Base-by-base conservation (phyloP, 495 filamentous ascomycete species). In the Xylaria nigripes region DNA sequence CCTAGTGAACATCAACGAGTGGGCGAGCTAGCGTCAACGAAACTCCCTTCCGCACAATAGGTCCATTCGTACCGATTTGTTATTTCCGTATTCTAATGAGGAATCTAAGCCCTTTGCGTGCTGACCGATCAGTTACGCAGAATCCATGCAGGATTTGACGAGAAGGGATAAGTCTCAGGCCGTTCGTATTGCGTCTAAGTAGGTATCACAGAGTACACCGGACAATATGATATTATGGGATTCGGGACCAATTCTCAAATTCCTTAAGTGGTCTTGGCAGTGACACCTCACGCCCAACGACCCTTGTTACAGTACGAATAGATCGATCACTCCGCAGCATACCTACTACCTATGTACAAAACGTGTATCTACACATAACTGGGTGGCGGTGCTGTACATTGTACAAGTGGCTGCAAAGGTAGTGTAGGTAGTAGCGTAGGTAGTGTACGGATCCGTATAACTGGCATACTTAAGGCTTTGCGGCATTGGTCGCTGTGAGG, bases 171-270 rank as follows among this genome's bases (percentile, higher is more conserved):
- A 12, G 32, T 5, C 22, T 45, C 47, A 48, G 24, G 22, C 38
- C 8, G 38, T 55, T 50, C 53, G 46, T 55, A 55, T 50, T 44
- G 45, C 27, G 43, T 46, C 53, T 25, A 40, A 12, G 36, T 5
- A 4, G 25, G 53, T 55, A 50, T 22, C 53, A 55, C 53, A 45
- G 46, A 45, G 25, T 38, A 18, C 42, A 29, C 53, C 53, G 46
- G 48, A 42, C 41, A 36, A 15, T 34, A 48, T 47, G 43, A 23
- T 43, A 55, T 55, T 46, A 45, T 54, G 45, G 51, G 50, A 52
- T 18, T 41, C 43, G 43, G 52, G 32, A 22, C 36, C 36, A 40
- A 41, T 41, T 32, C 34, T 47, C 25, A 54, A 42, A 48, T 22
- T 41, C 34, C 44, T 48, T 24, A 16, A 48, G 5, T 8, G 13